Percentiles rank a stretch among this genome's conserved stretches.
These are phyloP conservation scores for Immersiporthe knoxdaviesiana DNA, from an alignment of 2,329 filamentous ascomycete genomes.

Conservation along the genomic window DNA sequence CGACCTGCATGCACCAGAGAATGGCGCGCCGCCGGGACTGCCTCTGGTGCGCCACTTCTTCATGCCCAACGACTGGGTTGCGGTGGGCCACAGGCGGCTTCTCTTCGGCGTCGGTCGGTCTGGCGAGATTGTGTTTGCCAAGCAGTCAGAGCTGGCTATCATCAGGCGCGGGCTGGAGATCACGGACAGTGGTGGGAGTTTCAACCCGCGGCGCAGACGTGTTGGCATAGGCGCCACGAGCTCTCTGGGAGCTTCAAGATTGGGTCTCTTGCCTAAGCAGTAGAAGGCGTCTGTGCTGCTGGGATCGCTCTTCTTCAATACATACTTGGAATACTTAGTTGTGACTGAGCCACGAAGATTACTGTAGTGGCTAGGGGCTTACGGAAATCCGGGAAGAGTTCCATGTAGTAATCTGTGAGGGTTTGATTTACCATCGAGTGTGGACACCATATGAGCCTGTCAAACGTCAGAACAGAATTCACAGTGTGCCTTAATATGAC, in stretches of 20 bases:
- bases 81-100: slow-evolving; percentile 17
- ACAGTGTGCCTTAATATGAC: background rate
- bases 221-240: background rate
- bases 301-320: background rate
- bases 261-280: background rate
- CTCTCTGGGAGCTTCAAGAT: background rate
- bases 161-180: slow-evolving; percentile 32
- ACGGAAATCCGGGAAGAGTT: background rate
- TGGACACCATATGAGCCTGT: background rate
- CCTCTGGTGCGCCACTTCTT: slow-evolving; percentile 32
- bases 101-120: slow-evolving; percentile 21
- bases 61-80: slow-evolving; percentile 33
- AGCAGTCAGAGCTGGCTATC: slow-evolving; percentile 30
- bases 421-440: background rate
- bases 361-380: too few relatives aligned
- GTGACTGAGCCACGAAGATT: too few relatives aligned
- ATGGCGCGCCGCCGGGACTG: background rate
- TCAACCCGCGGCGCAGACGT: slow-evolving; percentile 24
- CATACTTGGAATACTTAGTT: background rate
- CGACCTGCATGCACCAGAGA: slow-evolving; percentile 7
- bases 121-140: slow-evolving; percentile 31
- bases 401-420: background rate
- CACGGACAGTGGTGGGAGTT: slow-evolving; percentile 27
- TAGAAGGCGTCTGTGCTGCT: background rate
- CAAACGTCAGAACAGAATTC: background rate